A percentile compares a stretch with the other conserved stretches of the same genome.
phyloP scores from a whole-genome alignment of 2,329 filamentous ascomycete species.

The Decorospora gaudefroyi region DNA sequence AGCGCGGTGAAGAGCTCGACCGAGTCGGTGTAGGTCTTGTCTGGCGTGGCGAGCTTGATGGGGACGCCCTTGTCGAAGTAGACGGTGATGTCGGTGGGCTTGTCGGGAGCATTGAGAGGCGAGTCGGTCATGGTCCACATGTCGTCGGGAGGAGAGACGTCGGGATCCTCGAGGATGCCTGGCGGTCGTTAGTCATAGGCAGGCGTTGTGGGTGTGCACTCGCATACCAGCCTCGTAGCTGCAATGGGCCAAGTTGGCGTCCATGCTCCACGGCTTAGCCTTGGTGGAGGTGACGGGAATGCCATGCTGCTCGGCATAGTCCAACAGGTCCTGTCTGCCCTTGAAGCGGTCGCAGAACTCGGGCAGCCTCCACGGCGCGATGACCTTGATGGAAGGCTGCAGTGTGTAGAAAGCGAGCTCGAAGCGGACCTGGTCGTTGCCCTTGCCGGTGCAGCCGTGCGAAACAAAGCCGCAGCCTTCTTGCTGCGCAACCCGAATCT shows the following conservation, averaged over 20 bases:
- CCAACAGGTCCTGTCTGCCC: constrained; percentile 72
- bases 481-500: constrained; percentile 67
- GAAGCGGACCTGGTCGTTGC: constrained; percentile 69
- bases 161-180: constrained; percentile 67
- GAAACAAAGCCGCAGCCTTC: constrained; percentile 61
- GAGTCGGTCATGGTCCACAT: constrained; percentile 79
- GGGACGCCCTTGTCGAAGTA: constrained; percentile 77
- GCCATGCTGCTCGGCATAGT: constrained; percentile 68
- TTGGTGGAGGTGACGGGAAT: constrained; percentile 76
- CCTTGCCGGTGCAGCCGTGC: constrained; percentile 54
- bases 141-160: constrained; percentile 69
- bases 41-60: constrained; percentile 63
- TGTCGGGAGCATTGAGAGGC: constrained; percentile 70
- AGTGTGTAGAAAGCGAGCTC: constrained; percentile 66
- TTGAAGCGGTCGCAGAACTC: constrained; percentile 72
- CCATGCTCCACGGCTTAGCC: constrained; percentile 60
- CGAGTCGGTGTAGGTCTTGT: constrained; percentile 67
- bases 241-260: constrained; percentile 76
- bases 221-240: constrained; percentile 71
- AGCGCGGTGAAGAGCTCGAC: constrained; percentile 73
- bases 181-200: constrained; percentile 1
- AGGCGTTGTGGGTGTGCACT: fast-evolving
- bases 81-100: constrained; percentile 71
- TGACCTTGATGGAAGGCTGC: constrained; percentile 69
- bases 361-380: constrained; percentile 74